Base-by-base conservation (phyloP, 169 alveolate genomes). In the Eimeria acervulina region DNA sequence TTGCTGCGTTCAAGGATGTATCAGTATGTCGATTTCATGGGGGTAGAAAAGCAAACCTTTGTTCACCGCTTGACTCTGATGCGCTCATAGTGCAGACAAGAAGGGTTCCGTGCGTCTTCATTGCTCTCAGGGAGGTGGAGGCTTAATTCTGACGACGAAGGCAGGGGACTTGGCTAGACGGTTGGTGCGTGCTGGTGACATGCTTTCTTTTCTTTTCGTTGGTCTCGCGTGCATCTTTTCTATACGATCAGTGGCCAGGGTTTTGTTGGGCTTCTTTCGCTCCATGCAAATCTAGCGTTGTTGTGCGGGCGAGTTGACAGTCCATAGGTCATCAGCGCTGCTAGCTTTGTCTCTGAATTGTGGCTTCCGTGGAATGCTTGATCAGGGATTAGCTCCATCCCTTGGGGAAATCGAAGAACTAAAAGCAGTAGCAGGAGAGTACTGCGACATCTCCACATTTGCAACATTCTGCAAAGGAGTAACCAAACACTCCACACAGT, bases 151-250 rank as follows among this genome's bases (percentile, higher is more conserved):
- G 33, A 87, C 94, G 81, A 26, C 80, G 66, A 36, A 87, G 81
- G 94, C 94, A 21, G 94, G 94, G 44, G 74, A 87, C 61, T 47
- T 87, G 40, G 94, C 94, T 26, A 87, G 81, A 40, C 94, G 94
- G 33, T 61, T 87, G 81, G 94, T 87, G 63, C 52, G 92, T 47
- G 19, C 36, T 28, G 23, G 36, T 42, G 63, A 47, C 40, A n/a
- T 26, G 38, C 19, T 23, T 13, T n/a, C 10, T 28, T n/a, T 7
- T 78, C 28, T 10, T 12, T 78, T n/a, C 52, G n/a, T 42, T n/a
- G 59, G 12, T n/a, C 5, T 36, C n/a, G 52, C 12, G 31, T 0
- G 51, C 13, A 36, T 72, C 44, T 19, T 19, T 72, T 26, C 83
- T 31, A 15, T 36, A 72, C 52, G 7, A 66, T 72, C 19, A 72